phyloP scores from a whole-genome alignment of 2,329 filamentous ascomycete species.

The Salinomyces thailandicus region DNA sequence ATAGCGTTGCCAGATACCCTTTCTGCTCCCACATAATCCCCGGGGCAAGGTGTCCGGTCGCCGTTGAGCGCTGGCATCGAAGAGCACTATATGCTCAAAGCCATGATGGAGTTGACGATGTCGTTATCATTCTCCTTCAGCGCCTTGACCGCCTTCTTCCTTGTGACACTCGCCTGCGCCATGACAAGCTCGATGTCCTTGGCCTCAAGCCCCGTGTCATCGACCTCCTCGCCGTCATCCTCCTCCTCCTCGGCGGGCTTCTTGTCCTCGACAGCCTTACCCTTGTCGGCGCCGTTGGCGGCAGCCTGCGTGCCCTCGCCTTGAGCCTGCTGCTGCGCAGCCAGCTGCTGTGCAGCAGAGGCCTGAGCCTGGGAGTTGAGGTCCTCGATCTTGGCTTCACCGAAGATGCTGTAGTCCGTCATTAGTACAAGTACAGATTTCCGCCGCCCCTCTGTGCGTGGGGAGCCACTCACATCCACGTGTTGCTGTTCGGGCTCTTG shows the following conservation, averaged over 20 bases:
- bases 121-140: conserved; percentile 99
- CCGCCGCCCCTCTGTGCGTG: conserved; percentile 3
- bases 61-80: no score
- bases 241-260: conserved; percentile 57
- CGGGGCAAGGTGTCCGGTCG: no score
- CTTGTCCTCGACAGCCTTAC: conserved; percentile 55
- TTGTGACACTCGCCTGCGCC: conserved; percentile 90
- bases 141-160: conserved; percentile 98
- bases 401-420: conserved; percentile 67
- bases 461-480: conserved; percentile 95
- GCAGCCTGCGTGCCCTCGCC: conserved; percentile 64
- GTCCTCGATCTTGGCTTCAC: conserved; percentile 99
- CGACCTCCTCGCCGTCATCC: conserved; percentile 91
- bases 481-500: conserved; percentile 98
- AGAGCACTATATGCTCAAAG: conserved; percentile 51
- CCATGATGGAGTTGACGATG: conserved; percentile 99
- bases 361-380: conserved; percentile 97
- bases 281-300: conserved; percentile 70
- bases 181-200: conserved; percentile 99
- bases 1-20: no score
- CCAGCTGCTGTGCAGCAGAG: conserved; percentile 89
- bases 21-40: no score
- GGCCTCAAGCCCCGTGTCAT: conserved; percentile 86
- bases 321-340: conserved; percentile 58
- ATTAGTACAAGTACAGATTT: not conserved